phyloP scores from a whole-genome alignment of 805 yeast species.

The Danielozyma ontarioensis region DNA sequence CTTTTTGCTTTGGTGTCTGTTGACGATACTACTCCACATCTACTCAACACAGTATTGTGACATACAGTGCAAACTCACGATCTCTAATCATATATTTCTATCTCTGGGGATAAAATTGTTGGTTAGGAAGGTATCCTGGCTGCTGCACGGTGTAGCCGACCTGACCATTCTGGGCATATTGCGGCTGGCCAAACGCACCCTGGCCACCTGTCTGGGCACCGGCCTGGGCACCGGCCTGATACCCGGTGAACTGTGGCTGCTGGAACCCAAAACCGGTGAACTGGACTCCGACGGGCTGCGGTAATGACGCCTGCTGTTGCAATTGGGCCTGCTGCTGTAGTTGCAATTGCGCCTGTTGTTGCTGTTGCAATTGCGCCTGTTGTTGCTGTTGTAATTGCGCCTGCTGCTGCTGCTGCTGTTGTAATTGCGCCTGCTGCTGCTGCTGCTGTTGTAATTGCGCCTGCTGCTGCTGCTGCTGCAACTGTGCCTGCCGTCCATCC shows the following conservation, averaged over 20 bases:
- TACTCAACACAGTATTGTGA: no score
- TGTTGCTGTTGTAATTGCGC: conserved; percentile 5
- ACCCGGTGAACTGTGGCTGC: conserved; percentile 12
- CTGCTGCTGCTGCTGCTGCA: conserved; percentile 22
- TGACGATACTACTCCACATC: no score
- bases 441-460: conserved; percentile 3
- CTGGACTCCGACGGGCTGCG: conserved; percentile 12
- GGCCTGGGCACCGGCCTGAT: conserved; percentile 6
- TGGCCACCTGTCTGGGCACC: conserved; percentile 5
- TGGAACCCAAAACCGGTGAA: conserved; percentile 5
- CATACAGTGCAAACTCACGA: no score
- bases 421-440: conserved; percentile 3
- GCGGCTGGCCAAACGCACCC: conserved; percentile 5
- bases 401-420: conserved; percentile 4
- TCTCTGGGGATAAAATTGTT: no score
- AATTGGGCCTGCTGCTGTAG: conserved; percentile 3
- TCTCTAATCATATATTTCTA: no score
- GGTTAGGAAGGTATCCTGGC: no score
- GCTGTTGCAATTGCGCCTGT: conserved; percentile 5
- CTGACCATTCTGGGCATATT: no score
- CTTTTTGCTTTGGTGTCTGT: conserved; percentile 3
- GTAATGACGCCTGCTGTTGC: conserved; percentile 5
- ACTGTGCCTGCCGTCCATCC: conserved; percentile 49
- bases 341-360: conserved; percentile 5
- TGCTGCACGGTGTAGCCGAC: no score